Base-by-base conservation (phyloP, 176 grass and related monocot species). In the Typha latifolia region DNA sequence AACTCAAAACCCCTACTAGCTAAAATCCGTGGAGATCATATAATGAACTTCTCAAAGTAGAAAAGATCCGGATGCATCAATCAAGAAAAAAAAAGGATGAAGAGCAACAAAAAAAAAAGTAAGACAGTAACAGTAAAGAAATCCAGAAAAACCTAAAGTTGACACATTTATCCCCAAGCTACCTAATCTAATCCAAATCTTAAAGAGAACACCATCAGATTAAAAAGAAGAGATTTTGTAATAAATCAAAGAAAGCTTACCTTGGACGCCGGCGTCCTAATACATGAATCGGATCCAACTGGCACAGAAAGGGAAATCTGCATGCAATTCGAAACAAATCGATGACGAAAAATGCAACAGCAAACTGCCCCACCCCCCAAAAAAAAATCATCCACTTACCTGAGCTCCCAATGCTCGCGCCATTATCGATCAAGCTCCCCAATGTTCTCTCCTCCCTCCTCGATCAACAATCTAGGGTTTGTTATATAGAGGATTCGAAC, bases 381-480 rank as follows among this genome's bases (percentile, higher is more conserved):
- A 47, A 47, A 27, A 66, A 73, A 31, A 2, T 51, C 13, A 66
- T 48, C 55, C 14, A 79, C 62, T 61, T 15, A 84, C 82, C 82
- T 71, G 82, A 49, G 71, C 61, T 71, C 71, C 72, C n/a, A 84
- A 56, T 61, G 76, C 71, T 37, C 72, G 82, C 66, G 76, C 76
- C 82, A 84, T 84, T 64, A 61, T n/a, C 59, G 48, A 66, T 69
- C 34, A 23, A 72, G 61, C 14, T 51, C 62, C 1, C 12, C 21
- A 59, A 3, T 13, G 19, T 47, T 59, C 18, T 18, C 50, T 12
- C 19, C 18, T 66, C 16, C 73, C 62, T 18, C 52, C 52, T 57
- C 16, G 52, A 57, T 57, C 52, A 37, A 20, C 9, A 57, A 57
- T 32, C n/a, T 43, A 65, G 61, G 48, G 48, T 52, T 50, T 49